Evolutionary conservation across 2,329 filamentous ascomycete species (phyloP).

Genomic region (Colletotrichum falcatum): DNA sequence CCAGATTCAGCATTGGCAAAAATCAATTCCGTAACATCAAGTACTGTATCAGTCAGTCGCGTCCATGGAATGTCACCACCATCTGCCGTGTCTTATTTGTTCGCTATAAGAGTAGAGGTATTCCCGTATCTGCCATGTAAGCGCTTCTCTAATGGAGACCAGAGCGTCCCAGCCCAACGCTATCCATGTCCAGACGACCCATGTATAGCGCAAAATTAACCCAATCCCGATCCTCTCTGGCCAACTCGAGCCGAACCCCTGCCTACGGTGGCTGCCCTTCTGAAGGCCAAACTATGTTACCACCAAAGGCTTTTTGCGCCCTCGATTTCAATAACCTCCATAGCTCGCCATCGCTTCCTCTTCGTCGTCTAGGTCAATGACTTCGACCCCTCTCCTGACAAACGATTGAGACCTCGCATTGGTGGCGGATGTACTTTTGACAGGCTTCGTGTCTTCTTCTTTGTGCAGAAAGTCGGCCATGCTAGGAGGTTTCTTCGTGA

Average conservation of each 20-base stretch:
- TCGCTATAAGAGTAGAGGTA: constrained; percentile 23
- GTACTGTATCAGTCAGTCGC: not conserved
- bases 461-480: constrained; percentile 57
- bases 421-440: constrained; percentile 46
- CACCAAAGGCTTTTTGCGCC: not conserved
- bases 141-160: not conserved
- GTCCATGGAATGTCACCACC: not conserved
- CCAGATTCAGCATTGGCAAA: too few species aligned
- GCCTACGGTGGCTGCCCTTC: not conserved
- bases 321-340: constrained; percentile 50
- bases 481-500: constrained; percentile 48
- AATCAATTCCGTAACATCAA: not conserved
- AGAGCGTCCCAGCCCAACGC: constrained; percentile 19
- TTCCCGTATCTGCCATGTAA: not conserved
- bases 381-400: constrained; percentile 42
- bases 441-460: constrained; percentile 31
- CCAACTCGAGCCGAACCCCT: not conserved
- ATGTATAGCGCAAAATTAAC: constrained; percentile 7
- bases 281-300: constrained; percentile 29
- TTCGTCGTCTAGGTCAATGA: constrained; percentile 60
- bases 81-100: not conserved
- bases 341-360: constrained; percentile 62
- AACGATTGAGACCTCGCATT: constrained; percentile 28
- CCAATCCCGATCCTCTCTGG: constrained; percentile 5
- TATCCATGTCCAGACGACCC: constrained; percentile 21